phyloP scores from a whole-genome alignment of 2,329 filamentous ascomycete species.

The Pseudogymnoascus sp. region DNA sequence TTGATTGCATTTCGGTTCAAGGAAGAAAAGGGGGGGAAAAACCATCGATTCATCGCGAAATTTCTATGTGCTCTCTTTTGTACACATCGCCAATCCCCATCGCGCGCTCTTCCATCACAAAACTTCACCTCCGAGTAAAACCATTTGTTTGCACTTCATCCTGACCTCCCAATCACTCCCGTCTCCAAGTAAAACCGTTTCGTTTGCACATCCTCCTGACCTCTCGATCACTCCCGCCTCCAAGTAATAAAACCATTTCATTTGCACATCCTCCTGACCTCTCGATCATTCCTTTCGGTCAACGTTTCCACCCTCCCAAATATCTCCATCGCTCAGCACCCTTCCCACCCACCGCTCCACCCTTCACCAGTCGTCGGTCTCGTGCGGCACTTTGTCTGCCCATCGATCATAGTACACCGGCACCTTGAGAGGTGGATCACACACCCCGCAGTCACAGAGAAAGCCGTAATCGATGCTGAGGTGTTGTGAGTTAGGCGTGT shows the following conservation, averaged over 20 bases:
- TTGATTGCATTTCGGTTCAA: neutral
- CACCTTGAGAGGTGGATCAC: conserved; percentile 19
- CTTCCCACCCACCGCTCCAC: neutral
- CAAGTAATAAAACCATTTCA: neutral
- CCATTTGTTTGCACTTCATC: neutral
- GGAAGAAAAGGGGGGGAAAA: neutral
- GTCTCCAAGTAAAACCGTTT: neutral
- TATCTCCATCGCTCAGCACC: neutral
- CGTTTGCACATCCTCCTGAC: neutral
- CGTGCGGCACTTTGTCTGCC: neutral
- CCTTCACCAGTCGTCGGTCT: neutral
- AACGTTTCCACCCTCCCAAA: neutral
- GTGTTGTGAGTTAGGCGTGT: conserved; percentile 32
- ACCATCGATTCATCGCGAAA: neutral
- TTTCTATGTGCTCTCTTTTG: neutral
- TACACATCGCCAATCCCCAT: neutral
- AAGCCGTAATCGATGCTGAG: conserved; percentile 44
- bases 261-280: neutral
- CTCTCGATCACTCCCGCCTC: neutral
- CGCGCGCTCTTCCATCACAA: neutral
- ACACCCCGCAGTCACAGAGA: conserved; percentile 41
- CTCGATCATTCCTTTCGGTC: too few relatives aligned
- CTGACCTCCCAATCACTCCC: neutral
- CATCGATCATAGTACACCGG: neutral
- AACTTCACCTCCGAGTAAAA: neutral